phyloP scores from a whole-genome alignment of 2,329 filamentous ascomycete genomes.

The Chaetomium olivaceum region DNA sequence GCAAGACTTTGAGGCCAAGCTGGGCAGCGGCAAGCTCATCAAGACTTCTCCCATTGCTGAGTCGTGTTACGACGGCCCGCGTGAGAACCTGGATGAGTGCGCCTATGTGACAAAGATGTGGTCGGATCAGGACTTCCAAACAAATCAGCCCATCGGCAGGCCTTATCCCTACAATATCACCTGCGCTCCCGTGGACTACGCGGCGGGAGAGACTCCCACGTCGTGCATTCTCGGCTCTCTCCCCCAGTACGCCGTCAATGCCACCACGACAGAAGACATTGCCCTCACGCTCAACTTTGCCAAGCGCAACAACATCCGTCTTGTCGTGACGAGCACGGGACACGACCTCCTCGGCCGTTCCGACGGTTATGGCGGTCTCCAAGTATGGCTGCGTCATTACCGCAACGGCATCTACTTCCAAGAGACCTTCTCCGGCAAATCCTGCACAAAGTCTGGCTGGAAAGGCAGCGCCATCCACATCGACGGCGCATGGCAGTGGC shows the following conservation, averaged over 20 bases:
- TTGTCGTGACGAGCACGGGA: slow-evolving; percentile 51
- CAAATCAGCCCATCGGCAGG: slow-evolving; percentile 14
- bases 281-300: slow-evolving; percentile 39
- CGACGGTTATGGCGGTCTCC: slow-evolving; percentile 40
- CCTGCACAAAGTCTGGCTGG: slow-evolving; percentile 22
- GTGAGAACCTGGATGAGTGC: slow-evolving; percentile 15
- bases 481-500: slow-evolving; percentile 23
- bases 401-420: slow-evolving; percentile 35
- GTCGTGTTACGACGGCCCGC: slow-evolving; percentile 47
- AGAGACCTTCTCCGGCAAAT: slow-evolving; percentile 7
- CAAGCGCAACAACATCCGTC: slow-evolving; percentile 43
- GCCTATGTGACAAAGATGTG: slow-evolving; percentile 20
- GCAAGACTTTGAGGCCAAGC: slow-evolving; percentile 51
- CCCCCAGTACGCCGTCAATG: slow-evolving; percentile 38
- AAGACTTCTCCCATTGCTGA: slow-evolving; percentile 52
- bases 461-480: slow-evolving; percentile 22
- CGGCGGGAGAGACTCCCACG: slow-evolving; percentile 12
- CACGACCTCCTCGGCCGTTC: slow-evolving; percentile 40
- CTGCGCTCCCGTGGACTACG: slow-evolving; percentile 22
- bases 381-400: slow-evolving; percentile 44
- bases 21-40: slow-evolving; percentile 53
- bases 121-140: slow-evolving; percentile 22
- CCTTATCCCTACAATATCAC: slow-evolving; percentile 26
- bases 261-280: slow-evolving; percentile 34
- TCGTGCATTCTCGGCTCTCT: slow-evolving; percentile 43